Evolutionary conservation across 441 rosid genomes (phyloP), one percentile per base, ranked within the genome.

Genomic region (Brassica balearica): DNA sequence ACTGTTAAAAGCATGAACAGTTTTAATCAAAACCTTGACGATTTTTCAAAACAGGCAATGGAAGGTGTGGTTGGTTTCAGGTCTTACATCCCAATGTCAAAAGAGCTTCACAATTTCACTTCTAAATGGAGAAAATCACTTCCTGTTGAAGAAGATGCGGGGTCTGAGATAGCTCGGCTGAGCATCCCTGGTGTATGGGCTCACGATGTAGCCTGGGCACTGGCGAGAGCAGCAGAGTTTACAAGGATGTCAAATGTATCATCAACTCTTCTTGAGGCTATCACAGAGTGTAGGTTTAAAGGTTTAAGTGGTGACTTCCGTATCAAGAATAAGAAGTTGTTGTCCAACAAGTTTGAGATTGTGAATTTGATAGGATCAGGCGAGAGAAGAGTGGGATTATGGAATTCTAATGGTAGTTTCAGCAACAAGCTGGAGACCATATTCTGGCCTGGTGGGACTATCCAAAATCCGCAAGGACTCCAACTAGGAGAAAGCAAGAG

Each of bases 51-150:
- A 27, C 75, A 68, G 68, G 71, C 85, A 36, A 87, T 88, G 88
- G 87, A 84, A 79, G 88, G 90, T 55, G 81, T 84, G 55, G 61
- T 87, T 27, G 89, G 88, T 11, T 76, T 84, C 72, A 81, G 36
- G 63, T 66, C 85, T 17, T 75, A 84, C 67, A 53, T 82, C 12
- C 85, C 86, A 34, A 11, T 55, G 29, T 84, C 86, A 8, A 77
- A 64, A 48, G 71, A 82, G 76, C 86, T 88, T 46, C 72, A 68
- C 2, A 70, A 38, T 5, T 87, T 88, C 75, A 68, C 82, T 8
- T 23, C 5, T 23, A 81, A 80, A 63, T 87, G 85, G 85, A 82
- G 72, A 73, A 77, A 64, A 51, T 55, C 65, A 53, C 19, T 69
- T 2, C 34, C 2, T 5, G 3, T 20, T 2, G 70, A 80, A 17